Conservation (phyloP, 179 eudicot genomes). For the Carnegiea gigantea region DNA sequence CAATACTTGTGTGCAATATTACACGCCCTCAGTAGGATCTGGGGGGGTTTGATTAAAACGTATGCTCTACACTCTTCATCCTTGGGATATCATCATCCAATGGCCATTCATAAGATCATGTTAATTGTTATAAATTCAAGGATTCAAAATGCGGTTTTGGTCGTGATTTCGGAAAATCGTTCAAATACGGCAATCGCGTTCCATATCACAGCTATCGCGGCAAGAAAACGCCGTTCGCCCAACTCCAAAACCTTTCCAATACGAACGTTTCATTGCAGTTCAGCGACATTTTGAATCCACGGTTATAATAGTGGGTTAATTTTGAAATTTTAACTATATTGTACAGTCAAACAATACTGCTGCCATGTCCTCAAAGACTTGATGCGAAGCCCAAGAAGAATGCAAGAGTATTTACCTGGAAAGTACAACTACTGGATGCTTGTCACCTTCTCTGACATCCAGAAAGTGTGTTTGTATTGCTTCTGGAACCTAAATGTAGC, state of each 20-base stretch:
- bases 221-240: too few relatives aligned
- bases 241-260: too few relatives aligned
- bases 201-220: too few relatives aligned
- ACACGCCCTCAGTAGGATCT: not conserved
- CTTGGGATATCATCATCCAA: not conserved
- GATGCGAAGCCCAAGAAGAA: not conserved
- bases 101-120: not conserved
- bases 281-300: too few relatives aligned
- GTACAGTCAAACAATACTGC: not conserved
- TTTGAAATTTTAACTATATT: not conserved
- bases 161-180: too few relatives aligned
- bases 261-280: too few relatives aligned
- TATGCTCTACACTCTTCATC: not conserved
- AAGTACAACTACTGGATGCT: conserved; percentile 77
- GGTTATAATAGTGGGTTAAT: not conserved
- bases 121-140: not conserved
- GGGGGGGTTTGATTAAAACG: not conserved
- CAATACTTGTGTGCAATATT: not conserved
- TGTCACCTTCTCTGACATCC: conserved; percentile 57
- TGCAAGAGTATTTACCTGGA: conserved; percentile 53
- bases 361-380: not conserved
- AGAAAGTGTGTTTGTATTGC: conserved; percentile 59
- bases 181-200: too few relatives aligned
- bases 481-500: conserved; percentile 66
- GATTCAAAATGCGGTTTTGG: too few relatives aligned